A percentile compares a stretch with the other conserved stretches of the same genome.
These are phyloP conservation scores for Wallacemonas sp. DNA, from an alignment of 208 protist genomes.

Conservation along the genomic window DNA sequence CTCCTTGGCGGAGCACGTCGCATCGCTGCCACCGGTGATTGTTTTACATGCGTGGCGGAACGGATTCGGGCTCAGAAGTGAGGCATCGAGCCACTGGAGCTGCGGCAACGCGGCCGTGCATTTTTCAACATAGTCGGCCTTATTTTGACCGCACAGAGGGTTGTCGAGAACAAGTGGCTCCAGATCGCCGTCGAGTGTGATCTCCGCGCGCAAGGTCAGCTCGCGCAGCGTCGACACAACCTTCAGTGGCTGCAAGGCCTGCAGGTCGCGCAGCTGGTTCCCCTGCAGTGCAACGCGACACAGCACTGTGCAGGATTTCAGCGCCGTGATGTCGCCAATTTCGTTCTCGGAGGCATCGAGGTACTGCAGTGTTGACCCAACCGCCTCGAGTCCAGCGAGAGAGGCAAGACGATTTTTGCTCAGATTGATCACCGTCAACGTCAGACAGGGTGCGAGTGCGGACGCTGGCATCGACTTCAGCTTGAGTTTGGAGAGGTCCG, in stretches of 20 bases:
- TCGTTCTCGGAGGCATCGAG: conserved; percentile 78
- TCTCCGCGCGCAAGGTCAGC: conserved; percentile 42
- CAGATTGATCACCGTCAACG: conserved; percentile 61
- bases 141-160: conserved; percentile 46
- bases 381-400: conserved; percentile 48
- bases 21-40: not conserved
- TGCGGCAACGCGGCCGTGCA: conserved; percentile 28
- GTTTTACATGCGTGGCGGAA: not conserved
- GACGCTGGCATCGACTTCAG: conserved; percentile 31
- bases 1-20: not conserved
- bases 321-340: conserved; percentile 34
- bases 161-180: conserved; percentile 70
- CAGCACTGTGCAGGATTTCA: conserved; percentile 36
- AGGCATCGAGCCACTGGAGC: conserved; percentile 68
- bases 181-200: conserved; percentile 32
- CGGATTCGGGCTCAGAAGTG: not conserved
- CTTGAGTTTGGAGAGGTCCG: conserved; percentile 23
- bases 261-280: conserved; percentile 51
- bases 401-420: conserved; percentile 59
- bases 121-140: conserved; percentile 29
- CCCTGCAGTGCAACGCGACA: conserved; percentile 55
- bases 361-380: conserved; percentile 47
- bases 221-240: conserved; percentile 40
- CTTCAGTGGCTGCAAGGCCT: conserved; percentile 37
- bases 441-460: conserved; percentile 40